A percentile compares a stretch with the other conserved stretches of the same genome.
Conservation (phyloP, 345 rosid species). For the Psidium friedrichsthalianum region DNA sequence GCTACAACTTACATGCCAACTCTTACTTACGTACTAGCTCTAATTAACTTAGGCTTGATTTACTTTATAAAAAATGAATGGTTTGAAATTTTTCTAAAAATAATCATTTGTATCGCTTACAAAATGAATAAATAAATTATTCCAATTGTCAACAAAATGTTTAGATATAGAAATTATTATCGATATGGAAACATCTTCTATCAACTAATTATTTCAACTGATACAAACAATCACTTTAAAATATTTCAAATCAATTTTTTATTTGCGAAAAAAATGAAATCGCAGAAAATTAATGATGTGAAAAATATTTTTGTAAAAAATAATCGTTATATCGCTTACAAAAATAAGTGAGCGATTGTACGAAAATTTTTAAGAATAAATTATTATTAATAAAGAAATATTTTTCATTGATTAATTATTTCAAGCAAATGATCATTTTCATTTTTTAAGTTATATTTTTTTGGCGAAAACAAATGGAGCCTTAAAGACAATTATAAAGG, state of each 20-base stretch:
- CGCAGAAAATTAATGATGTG: accelerated
- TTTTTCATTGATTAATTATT: background rate
- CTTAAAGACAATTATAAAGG: background rate
- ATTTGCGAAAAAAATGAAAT: too few relatives aligned
- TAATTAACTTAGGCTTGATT: background rate
- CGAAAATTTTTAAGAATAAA: background rate
- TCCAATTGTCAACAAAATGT: too few relatives aligned
- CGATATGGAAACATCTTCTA: too few relatives aligned
- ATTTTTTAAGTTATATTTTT: background rate
- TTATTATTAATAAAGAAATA: background rate
- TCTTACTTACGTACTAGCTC: background rate
- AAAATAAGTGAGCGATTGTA: too few relatives aligned
- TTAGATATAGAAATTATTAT: too few relatives aligned
- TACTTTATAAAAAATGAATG: background rate
- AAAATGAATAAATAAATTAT: too few relatives aligned
- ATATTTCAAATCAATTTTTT: too few relatives aligned
- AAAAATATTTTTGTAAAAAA: background rate
- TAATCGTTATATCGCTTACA: background rate
- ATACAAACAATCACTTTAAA: too few relatives aligned
- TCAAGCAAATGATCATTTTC: background rate
- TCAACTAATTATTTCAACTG: too few relatives aligned
- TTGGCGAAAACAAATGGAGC: accelerated
- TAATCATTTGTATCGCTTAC: too few relatives aligned
- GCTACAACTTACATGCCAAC: background rate
- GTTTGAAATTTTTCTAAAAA: too few relatives aligned